Percentiles rank a stretch among this genome's conserved stretches.
These are phyloP conservation scores for Eucalyptus microcorys DNA, from an alignment of 345 rosid genomes.

Conservation along the genomic window DNA sequence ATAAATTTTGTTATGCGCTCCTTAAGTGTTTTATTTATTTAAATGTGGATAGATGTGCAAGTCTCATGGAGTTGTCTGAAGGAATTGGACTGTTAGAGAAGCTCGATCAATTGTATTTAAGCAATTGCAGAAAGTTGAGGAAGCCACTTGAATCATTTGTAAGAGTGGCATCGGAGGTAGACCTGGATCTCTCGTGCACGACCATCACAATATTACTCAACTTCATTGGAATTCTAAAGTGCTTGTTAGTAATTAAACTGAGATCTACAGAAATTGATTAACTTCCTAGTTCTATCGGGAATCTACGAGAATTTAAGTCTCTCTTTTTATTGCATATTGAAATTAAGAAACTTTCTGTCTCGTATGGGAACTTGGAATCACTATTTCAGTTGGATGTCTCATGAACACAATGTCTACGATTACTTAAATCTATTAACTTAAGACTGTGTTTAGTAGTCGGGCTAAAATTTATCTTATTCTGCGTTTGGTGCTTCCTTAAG, in stretches of 20 bases:
- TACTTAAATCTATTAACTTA: neutral
- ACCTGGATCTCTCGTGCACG: neutral
- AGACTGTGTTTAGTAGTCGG: fast-evolving
- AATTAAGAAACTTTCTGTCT: neutral
- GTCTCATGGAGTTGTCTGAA: neutral
- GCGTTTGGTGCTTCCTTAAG: no score
- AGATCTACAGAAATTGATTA: neutral
- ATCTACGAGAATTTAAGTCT: neutral
- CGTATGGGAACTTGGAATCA: neutral
- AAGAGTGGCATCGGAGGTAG: neutral
- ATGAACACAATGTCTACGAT: fast-evolving
- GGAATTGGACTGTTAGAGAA: neutral
- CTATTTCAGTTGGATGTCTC: neutral
- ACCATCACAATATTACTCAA: neutral
- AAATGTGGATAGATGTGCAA: neutral
- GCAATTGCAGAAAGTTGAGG: neutral
- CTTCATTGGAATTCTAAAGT: neutral
- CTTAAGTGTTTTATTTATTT: neutral
- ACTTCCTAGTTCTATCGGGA: neutral
- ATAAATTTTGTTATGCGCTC: no score
- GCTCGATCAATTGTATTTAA: neutral
- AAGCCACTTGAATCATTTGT: neutral
- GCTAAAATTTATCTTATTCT: no score
- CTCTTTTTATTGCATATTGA: neutral
- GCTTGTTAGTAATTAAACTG: neutral